These are phyloP conservation scores for Glycyrrhiza uralensis DNA, from an alignment of 306 rosid genomes.

Conservation along the genomic window DNA sequence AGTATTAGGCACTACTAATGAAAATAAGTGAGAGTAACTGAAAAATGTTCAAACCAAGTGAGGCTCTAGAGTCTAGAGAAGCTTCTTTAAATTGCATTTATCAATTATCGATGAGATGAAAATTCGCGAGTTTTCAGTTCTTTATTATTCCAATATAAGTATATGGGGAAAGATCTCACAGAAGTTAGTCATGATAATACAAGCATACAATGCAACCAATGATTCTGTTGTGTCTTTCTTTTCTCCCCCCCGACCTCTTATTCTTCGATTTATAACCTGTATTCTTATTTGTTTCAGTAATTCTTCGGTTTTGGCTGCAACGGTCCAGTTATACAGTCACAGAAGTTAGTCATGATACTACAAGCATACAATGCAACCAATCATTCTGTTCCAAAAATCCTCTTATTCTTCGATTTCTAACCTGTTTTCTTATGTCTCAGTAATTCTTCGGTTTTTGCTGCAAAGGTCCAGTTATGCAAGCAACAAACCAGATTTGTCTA, in stretches of 20 bases:
- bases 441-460: neutral
- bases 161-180: neutral
- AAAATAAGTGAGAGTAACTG: neutral
- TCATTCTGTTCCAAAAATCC: neutral
- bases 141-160: neutral
- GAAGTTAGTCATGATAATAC: neutral
- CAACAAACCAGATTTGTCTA: neutral
- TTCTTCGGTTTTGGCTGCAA: neutral
- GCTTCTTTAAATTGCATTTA: neutral
- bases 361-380: neutral
- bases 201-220: neutral
- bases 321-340: too few species aligned
- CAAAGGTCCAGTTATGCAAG: neutral
- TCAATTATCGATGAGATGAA: neutral
- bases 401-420: conserved; percentile 4
- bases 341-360: neutral
- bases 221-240: neutral
- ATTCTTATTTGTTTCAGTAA: neutral
- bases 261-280: neutral
- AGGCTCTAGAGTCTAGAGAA: neutral
- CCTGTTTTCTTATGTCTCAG: neutral
- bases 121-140: neutral
- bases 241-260: too few species aligned
- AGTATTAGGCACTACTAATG: neutral
- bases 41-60: neutral